phyloP scores from a whole-genome alignment of 257 asterid species.

The Lycium barbarum region DNA sequence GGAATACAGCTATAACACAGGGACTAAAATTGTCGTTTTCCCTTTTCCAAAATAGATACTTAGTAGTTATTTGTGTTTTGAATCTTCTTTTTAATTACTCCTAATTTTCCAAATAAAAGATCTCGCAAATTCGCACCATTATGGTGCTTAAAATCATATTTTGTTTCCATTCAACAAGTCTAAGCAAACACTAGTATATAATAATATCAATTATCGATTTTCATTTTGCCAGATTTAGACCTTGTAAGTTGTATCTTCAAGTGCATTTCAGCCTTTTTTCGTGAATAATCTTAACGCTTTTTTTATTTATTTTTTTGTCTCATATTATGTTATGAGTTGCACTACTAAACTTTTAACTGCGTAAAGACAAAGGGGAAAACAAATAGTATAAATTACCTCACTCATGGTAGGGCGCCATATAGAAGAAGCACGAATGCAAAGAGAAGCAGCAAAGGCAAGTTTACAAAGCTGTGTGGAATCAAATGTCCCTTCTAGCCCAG shows the following conservation, averaged over 20 bases:
- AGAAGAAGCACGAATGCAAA: constrained; percentile 86
- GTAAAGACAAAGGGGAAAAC: not conserved
- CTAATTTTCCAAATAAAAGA: not conserved
- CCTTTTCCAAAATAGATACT: not conserved
- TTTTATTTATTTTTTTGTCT: not conserved
- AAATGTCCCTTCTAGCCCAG: constrained; percentile 66
- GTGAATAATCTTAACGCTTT: not conserved
- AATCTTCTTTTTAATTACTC: not conserved
- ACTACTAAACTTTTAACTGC: not conserved
- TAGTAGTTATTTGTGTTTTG: not conserved
- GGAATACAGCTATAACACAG: too few species aligned
- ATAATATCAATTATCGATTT: not conserved
- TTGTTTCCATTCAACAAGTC: not conserved
- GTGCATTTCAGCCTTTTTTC: not conserved
- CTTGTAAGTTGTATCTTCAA: not conserved
- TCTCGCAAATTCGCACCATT: not conserved
- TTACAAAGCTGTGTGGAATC: constrained; percentile 58
- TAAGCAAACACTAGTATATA: not conserved
- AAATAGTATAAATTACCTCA: constrained; percentile 56
- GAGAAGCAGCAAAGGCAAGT: constrained; percentile 85
- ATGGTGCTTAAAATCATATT: too few species aligned
- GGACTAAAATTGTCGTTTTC: too few species aligned
- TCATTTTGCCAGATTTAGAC: constrained; percentile 6
- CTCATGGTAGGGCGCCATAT: constrained; percentile 93
- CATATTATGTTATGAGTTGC: not conserved